A percentile compares a stretch with the other conserved stretches of the same genome.
These are phyloP conservation scores for Obelidium mucronatum DNA, from an alignment of 192 early-diverging fungal genomes.

Conservation along the genomic window DNA sequence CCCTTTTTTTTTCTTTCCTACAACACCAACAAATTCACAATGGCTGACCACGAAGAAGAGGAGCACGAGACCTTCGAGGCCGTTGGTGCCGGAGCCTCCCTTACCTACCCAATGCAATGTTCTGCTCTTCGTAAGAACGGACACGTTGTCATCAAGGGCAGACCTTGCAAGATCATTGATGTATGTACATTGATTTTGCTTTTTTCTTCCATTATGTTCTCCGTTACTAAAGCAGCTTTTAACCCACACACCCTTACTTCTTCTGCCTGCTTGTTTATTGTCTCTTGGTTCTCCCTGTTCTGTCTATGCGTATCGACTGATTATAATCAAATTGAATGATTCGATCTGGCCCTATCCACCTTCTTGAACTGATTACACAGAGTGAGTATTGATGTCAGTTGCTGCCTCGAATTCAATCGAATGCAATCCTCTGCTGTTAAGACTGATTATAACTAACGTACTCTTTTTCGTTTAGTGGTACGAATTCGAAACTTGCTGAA, in stretches of 20 bases:
- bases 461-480: slow-evolving; percentile 20
- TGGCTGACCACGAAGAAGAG: slow-evolving; percentile 32
- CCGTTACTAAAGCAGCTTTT: too few relatives aligned
- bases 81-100: slow-evolving; percentile 83
- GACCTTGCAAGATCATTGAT: slow-evolving; percentile 99
- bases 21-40: slow-evolving; percentile 1
- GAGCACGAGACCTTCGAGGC: slow-evolving; percentile 50
- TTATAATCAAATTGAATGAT: too few relatives aligned
- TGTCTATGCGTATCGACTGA: too few relatives aligned
- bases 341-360: too few relatives aligned
- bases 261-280: not conserved
- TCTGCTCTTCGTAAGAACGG: slow-evolving; percentile 99
- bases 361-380: too few relatives aligned
- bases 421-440: not conserved
- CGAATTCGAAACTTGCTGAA: slow-evolving; percentile 1
- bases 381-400: too few relatives aligned
- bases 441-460: not conserved
- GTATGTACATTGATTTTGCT: slow-evolving; percentile 59
- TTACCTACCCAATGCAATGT: slow-evolving; percentile 95
- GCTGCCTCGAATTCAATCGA: slow-evolving; percentile 2
- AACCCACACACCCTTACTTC: not conserved
- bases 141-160: slow-evolving; percentile 96
- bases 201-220: not conserved
- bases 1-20: not conserved
- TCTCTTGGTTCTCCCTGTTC: too few relatives aligned